phyloP scores from a whole-genome alignment of 2,329 filamentous ascomycete genomes.

The Fusarium phyllophilum region DNA sequence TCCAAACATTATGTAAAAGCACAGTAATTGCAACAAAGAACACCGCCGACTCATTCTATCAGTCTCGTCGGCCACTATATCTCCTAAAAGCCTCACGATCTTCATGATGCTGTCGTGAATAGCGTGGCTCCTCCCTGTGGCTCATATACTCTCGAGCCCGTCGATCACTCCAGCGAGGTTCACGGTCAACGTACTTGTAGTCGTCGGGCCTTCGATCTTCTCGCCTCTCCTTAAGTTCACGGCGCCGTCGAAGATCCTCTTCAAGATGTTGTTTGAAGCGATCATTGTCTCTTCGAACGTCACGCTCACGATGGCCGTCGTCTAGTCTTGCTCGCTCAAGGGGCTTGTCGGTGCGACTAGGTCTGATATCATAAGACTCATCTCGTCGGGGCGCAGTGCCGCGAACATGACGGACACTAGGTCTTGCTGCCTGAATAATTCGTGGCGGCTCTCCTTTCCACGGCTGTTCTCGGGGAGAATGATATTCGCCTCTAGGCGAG shows the following conservation, averaged over 20 bases:
- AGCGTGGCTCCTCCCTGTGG: conserved; percentile 10
- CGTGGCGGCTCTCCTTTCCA: conserved; percentile 24
- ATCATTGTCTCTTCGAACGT: conserved; percentile 22
- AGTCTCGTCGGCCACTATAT: neutral
- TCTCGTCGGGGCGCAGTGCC: conserved; percentile 28
- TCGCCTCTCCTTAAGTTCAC: conserved; percentile 16
- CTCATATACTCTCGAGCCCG: conserved; percentile 35
- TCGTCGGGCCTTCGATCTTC: neutral
- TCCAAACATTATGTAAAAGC: neutral
- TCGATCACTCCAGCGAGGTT: conserved; percentile 30
- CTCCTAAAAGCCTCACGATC: neutral
- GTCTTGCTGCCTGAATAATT: conserved; percentile 29
- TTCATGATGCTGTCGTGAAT: conserved; percentile 3
- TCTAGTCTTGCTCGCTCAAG: conserved; percentile 30
- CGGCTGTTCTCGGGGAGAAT: conserved; percentile 13
- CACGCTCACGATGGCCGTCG: conserved; percentile 8
- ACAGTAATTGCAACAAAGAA: neutral
- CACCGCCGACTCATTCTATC: neutral
- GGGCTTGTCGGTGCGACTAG: conserved; percentile 12
- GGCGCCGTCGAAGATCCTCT: conserved; percentile 25
- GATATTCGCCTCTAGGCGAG: conserved; percentile 19
- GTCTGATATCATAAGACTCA: conserved; percentile 11
- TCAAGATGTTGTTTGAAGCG: conserved; percentile 26
- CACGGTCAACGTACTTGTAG: neutral
- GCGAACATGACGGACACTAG: conserved; percentile 28